phyloP scores from a whole-genome alignment of 345 rosid species.

The Populus tremula region DNA sequence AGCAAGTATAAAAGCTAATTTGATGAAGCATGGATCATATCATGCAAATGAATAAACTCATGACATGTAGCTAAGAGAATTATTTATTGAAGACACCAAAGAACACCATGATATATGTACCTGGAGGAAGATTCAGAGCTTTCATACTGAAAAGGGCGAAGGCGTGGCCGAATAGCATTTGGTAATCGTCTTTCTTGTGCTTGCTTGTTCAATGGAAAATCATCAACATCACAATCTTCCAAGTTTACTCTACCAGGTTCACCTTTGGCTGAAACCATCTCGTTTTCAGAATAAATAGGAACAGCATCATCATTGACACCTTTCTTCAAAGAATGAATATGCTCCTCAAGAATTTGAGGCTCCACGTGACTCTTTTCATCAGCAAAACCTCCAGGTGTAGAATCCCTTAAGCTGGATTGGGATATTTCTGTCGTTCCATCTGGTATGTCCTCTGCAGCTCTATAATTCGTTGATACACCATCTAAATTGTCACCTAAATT shows the following conservation, averaged over 20 bases:
- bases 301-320: constrained; percentile 24
- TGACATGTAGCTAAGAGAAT: background rate
- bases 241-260: constrained; percentile 34
- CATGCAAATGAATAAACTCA: background rate
- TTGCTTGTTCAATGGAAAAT: constrained; percentile 43
- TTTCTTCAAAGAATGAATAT: constrained; percentile 28
- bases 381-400: constrained; percentile 33
- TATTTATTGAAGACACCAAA: background rate
- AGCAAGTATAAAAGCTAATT: background rate
- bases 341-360: constrained; percentile 36
- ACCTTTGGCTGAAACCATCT: constrained; percentile 28
- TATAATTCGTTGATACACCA: constrained; percentile 24
- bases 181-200: constrained; percentile 50
- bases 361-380: constrained; percentile 33
- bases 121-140: constrained; percentile 78
- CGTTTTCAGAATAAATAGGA: constrained; percentile 34
- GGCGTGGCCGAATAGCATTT: constrained; percentile 54
- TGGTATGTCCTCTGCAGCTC: constrained; percentile 26
- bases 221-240: constrained; percentile 42
- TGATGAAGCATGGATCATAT: background rate
- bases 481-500: constrained; percentile 24
- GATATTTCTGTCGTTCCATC: constrained; percentile 29
- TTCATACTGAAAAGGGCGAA: constrained; percentile 66
- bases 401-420: constrained; percentile 32
- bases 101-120: constrained; percentile 34